These are phyloP conservation scores for Oryza australiensis DNA, from an alignment of 176 grass and related monocot genomes.

Conservation along the genomic window DNA sequence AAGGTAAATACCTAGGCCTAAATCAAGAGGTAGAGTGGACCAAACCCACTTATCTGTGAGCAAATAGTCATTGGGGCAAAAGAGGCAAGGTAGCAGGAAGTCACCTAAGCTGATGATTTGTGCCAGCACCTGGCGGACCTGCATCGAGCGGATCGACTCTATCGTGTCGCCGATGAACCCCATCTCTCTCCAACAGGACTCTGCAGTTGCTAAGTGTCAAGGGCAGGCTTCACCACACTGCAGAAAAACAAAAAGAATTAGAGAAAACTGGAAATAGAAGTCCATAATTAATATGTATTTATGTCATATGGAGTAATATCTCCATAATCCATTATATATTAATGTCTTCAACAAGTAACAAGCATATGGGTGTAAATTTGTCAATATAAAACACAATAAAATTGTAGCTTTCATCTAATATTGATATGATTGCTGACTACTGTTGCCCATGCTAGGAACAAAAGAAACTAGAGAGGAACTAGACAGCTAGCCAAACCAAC, in stretches of 20 bases:
- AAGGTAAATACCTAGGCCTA: not conserved
- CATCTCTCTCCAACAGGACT: constrained; percentile 34
- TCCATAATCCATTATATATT: not conserved
- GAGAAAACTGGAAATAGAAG: not conserved
- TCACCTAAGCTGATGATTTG: constrained; percentile 81
- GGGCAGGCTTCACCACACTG: not conserved
- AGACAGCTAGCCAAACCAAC: too few species aligned
- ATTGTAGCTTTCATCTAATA: not conserved
- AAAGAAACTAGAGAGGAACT: not conserved
- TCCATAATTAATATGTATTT: not conserved
- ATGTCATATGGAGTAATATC: not conserved
- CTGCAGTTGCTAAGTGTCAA: not conserved
- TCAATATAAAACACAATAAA: not conserved
- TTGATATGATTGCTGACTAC: not conserved
- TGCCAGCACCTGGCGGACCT: constrained; percentile 61
- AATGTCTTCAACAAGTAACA: not conserved
- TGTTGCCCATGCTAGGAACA: not conserved
- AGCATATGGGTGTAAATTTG: not conserved
- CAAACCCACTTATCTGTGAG: not conserved
- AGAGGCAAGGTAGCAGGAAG: not conserved
- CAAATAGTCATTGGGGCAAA: not conserved
- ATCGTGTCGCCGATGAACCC: constrained; percentile 58
- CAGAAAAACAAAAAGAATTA: not conserved
- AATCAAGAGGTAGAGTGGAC: not conserved
- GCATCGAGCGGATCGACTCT: constrained; percentile 66